These are phyloP conservation scores for Pleoardoris graminearum DNA, from an alignment of 2,329 filamentous ascomycete species.

Conservation along the genomic window DNA sequence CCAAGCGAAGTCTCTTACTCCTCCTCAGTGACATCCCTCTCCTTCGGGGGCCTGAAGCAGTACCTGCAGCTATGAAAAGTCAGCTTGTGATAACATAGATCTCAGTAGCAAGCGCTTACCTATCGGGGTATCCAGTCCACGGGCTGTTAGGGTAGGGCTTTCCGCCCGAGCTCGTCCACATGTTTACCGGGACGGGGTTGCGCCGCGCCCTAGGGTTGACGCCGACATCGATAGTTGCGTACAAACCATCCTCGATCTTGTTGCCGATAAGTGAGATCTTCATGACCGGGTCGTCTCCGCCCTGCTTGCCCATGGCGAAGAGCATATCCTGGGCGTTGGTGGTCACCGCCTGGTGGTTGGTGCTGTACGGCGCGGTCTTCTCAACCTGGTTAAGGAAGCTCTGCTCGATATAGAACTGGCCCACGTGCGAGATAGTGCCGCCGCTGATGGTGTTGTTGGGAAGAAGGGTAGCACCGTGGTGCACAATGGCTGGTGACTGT, in stretches of 20 bases:
- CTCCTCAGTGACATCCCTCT: conserved; percentile 13
- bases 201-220: conserved; percentile 34
- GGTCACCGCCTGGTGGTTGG: conserved; percentile 50
- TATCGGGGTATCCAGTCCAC: conserved; percentile 36
- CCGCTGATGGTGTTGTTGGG: conserved; percentile 57
- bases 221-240: conserved; percentile 38
- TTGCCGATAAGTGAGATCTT: conserved; percentile 61
- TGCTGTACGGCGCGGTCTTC: conserved; percentile 49
- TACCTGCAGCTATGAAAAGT: conserved; percentile 17
- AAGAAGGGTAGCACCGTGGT: conserved; percentile 46
- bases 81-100: neutral
- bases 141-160: conserved; percentile 28
- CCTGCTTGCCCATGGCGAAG: conserved; percentile 52
- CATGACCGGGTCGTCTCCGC: conserved; percentile 59
- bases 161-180: conserved; percentile 34
- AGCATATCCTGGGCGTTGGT: conserved; percentile 58
- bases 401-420: conserved; percentile 68
- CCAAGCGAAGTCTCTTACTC: neutral
- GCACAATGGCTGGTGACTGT: conserved; percentile 34
- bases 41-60: conserved; percentile 24
- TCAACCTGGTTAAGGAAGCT: conserved; percentile 59
- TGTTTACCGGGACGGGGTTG: conserved; percentile 34
- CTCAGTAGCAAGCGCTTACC: neutral
- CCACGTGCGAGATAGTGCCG: conserved; percentile 60
- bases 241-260: conserved; percentile 35